phyloP scores from a whole-genome alignment of 768 basidiomycete genomes.

The Russula dissimulans region DNA sequence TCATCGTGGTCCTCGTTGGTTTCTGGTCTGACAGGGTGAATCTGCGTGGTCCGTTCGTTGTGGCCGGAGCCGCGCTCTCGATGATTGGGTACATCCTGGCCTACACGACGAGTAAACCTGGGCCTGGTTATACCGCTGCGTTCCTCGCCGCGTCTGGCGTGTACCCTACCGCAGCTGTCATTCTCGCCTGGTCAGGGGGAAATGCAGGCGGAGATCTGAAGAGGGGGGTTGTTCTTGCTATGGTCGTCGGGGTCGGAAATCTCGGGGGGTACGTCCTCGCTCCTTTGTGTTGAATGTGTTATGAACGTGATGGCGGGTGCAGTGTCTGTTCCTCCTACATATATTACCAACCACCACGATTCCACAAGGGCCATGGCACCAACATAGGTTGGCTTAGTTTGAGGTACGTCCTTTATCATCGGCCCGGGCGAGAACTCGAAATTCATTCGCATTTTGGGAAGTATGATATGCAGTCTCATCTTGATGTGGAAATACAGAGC shows the following conservation, averaged over 20 bases:
- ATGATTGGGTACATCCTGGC: slow-evolving; percentile 45
- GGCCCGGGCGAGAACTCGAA: not conserved
- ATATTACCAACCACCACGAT: slow-evolving; percentile 32
- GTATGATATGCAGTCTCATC: slow-evolving; percentile 34
- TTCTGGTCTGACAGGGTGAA: slow-evolving; percentile 30
- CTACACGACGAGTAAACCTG: slow-evolving; percentile 28
- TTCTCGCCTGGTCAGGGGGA: slow-evolving; percentile 46
- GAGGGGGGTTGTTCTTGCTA: slow-evolving; percentile 42
- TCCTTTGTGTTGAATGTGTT: slow-evolving; percentile 13
- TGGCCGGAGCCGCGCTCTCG: slow-evolving; percentile 33
- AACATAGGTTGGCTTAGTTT: slow-evolving; percentile 28
- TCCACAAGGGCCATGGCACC: slow-evolving; percentile 32
- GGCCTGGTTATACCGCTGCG: slow-evolving; percentile 37
- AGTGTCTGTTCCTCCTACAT: slow-evolving; percentile 38
- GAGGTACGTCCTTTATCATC: slow-evolving; percentile 6
- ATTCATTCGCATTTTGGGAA: slow-evolving; percentile 12
- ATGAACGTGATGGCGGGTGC: not conserved
- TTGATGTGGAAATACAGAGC: slow-evolving; percentile 42
- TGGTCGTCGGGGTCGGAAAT: slow-evolving; percentile 48
- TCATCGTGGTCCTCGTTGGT: slow-evolving; percentile 26
- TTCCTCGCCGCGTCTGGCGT: slow-evolving; percentile 45
- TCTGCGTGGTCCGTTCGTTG: slow-evolving; percentile 41
- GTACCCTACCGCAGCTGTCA: slow-evolving; percentile 40
- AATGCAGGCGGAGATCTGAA: slow-evolving; percentile 49
- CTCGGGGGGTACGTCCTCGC: slow-evolving; percentile 37